Base-by-base conservation (phyloP, 2,329 filamentous ascomycete species). In the Xenosphaeropsis pyriputrescens region DNA sequence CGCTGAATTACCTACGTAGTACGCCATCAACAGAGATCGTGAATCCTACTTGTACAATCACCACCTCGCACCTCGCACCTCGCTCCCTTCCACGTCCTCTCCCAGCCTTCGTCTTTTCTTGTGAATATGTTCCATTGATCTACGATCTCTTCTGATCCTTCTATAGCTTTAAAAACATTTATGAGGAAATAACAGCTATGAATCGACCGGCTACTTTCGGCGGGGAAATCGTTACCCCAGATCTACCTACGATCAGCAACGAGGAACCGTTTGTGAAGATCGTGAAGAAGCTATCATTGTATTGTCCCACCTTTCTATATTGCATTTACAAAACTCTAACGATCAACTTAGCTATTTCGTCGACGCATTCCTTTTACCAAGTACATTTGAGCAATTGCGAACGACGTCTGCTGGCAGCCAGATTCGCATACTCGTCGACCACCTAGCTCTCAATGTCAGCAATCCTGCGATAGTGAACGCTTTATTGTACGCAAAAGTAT, bases 381-480 rank as follows among this genome's bases (percentile, higher is more conserved):
- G 72, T 51, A 79, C 72, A 12, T 85, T 85, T 58, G 81, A 86
- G 51, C 79, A 85, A 55, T 63, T 85, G 7, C 67, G 79, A 35
- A 79, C 75, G 5, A 79, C 74, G 1, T 65, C 73, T 5, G 72
- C 75, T 18, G 76, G 76, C 2, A 67, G 64, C 43, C 72, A 62
- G 47, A 64, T 72, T 50, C 70, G 63, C 18, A 51, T 57, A 16
- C 60, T 88, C 39, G 75, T 83, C 35, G 68, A 74, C 31, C 72
- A 85, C 52, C 64, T 88, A 19, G 68, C 67, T 38, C 54, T 65
- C 16, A 67, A 67, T 15, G 77, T 78, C 49, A 74, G 72, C 40
- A 81, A 86, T 52, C 75, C 72, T 5, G 73, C 72, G 42, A 71
- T 84, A 39, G 76, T 86, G 33, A 81, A 79, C 50, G 79, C 81